Evolutionary conservation across 129 eudicot species (phyloP), one percentile per base, ranked within the genome.

Genomic region (Erigeron canadensis): DNA sequence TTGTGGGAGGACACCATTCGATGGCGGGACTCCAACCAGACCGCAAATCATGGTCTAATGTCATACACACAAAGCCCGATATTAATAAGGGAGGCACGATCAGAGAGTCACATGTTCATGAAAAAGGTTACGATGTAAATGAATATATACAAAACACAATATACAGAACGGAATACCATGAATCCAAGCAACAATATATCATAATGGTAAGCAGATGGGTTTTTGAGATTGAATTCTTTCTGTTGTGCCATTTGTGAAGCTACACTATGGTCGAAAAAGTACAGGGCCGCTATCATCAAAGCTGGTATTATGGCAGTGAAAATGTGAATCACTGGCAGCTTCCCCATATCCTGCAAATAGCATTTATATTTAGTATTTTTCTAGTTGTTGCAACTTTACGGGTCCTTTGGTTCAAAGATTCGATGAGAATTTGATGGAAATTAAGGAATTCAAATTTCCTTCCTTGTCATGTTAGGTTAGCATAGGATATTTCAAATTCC

Each of bases 221-320:
- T 95, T 69, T 83, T 90, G 7, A 95, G 84, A 76, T 90, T 95
- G 85, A 87, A 95, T 73, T 95, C 99, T 79, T 86, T 84, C 44
- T 85, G 99, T 57, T 95, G 99, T 17, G 99, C 97, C 97, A 95
- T 53, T 81, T 95, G 94, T 68, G 99, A 80, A 68, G 99, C 97
- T 43, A 95, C 99, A 74, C 97, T 90, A 68, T 95, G 99, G 76
- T 95, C 99, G 28, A 95, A 95, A 79, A 95, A 95, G 82, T 95
- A 95, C 65, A 90, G 72, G 73, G 96, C 96, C 2, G 99, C 99
- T 48, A 95, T 83, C 99, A 95, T 95, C 57, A 83, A 1, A 12
- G 97, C 96, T 69, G 99, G 97, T 67, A 95, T 73, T 39, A 84
- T 12, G 62, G 99, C 97, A 48, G 89, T 86, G 80, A 88, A 79